These are phyloP conservation scores for Microsporum audouinii DNA, from an alignment of 2,329 filamentous ascomycete species.

Conservation along the genomic window DNA sequence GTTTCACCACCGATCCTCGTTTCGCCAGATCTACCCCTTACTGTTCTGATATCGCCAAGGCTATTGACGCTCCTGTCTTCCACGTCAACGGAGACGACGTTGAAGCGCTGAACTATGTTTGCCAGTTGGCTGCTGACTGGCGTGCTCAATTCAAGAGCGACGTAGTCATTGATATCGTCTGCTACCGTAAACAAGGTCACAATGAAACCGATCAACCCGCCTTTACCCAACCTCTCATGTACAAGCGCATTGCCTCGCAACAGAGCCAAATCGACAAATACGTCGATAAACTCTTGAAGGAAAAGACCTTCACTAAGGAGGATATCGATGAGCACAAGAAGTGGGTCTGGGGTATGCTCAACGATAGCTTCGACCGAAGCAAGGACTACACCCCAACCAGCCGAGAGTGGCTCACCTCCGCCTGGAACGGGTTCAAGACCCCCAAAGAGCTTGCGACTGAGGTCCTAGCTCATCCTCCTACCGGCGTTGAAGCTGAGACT, in stretches of 20 bases:
- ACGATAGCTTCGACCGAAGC: conserved; percentile 92
- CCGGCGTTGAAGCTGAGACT: conserved; percentile 60
- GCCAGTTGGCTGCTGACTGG: conserved; percentile 94
- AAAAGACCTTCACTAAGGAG: conserved; percentile 87
- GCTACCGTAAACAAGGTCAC: conserved; percentile 98
- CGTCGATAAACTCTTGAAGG: conserved; percentile 75
- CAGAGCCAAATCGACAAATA: conserved; percentile 81
- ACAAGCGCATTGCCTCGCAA: conserved; percentile 88
- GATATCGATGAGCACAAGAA: conserved; percentile 98
- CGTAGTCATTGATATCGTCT: conserved; percentile 94
- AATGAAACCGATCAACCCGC: conserved; percentile 99
- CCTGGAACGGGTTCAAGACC: conserved; percentile 99
- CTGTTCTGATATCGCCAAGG: conserved; percentile 98
- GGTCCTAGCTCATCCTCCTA: conserved; percentile 82
- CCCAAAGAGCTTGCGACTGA: conserved; percentile 94
- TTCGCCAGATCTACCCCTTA: conserved; percentile 96
- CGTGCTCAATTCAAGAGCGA: conserved; percentile 97
- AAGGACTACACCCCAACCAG: conserved; percentile 95
- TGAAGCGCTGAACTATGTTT: conserved; percentile 96
- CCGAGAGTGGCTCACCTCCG: conserved; percentile 96
- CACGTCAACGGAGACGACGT: conserved; percentile 98
- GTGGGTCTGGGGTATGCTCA: conserved; percentile 99
- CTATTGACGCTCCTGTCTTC: conserved; percentile 96
- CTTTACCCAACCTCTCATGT: conserved; percentile 99
- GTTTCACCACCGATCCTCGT: conserved; percentile 96